Conservation (phyloP, 257 asterid species). For the Solanum raphanifolium region DNA sequence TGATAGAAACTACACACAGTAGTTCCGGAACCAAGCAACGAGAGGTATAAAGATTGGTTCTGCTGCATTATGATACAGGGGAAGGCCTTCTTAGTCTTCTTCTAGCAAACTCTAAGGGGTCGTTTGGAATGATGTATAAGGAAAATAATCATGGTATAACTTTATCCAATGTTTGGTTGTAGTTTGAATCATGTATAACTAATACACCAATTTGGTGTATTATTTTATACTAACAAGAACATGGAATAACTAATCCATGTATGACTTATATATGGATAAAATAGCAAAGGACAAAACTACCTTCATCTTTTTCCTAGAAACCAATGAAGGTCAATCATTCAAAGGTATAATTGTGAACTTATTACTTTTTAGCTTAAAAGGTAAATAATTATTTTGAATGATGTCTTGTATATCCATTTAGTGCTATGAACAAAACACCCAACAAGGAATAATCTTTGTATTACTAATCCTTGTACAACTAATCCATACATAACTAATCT, state of each 20-base stretch:
- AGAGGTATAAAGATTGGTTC: not conserved
- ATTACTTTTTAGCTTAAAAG: not conserved
- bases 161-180: not conserved
- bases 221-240: not conserved
- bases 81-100: not conserved
- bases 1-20: not conserved
- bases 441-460: not conserved
- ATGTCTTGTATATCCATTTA: not conserved
- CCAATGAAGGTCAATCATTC: not conserved
- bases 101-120: not conserved
- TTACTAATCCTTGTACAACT: not conserved
- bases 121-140: not conserved
- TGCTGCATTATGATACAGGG: not conserved
- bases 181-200: not conserved
- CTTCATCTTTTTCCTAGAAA: not conserved
- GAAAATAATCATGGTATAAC: not conserved
- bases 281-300: not conserved
- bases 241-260: not conserved
- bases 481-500: not conserved
- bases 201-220: not conserved
- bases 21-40: not conserved
- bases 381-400: not conserved
- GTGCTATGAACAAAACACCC: not conserved
- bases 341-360: not conserved
- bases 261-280: not conserved